Conservation (phyloP, 345 rosid species). For the Linum tenue region DNA sequence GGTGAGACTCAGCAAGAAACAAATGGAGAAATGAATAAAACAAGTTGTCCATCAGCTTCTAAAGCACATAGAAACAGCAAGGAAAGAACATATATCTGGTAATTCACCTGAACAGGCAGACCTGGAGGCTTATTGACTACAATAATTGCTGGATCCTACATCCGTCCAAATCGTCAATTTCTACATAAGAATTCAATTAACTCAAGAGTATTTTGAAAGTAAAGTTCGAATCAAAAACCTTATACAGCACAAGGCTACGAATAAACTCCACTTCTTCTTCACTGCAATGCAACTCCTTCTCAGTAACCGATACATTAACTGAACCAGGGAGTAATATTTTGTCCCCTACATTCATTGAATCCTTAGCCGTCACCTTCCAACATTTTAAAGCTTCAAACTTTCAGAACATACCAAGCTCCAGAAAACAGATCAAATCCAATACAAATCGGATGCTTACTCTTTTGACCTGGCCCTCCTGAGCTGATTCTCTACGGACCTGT, state of each 20-base stretch:
- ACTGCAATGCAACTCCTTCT: constrained; percentile 33
- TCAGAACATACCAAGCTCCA: not conserved
- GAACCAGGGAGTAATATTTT: constrained; percentile 59
- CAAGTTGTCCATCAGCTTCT: not conserved
- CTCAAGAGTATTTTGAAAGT: not conserved
- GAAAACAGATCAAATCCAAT: not conserved
- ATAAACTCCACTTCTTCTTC: constrained; percentile 60
- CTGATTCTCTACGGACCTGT: constrained; percentile 64
- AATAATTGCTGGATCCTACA: constrained; percentile 67
- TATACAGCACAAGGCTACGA: constrained; percentile 54
- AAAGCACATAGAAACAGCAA: not conserved
- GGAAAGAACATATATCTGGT: not conserved
- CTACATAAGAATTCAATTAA: constrained; percentile 1
- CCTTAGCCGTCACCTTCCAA: constrained; percentile 75
- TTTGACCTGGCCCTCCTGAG: constrained; percentile 34
- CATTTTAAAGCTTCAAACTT: not conserved
- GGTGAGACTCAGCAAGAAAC: not conserved
- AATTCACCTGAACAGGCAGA: constrained; percentile 80
- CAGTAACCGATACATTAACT: constrained; percentile 30
- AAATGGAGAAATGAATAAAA: not conserved
- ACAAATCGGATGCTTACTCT: constrained; percentile 34
- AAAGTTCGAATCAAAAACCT: constrained; percentile 36
- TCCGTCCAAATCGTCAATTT: constrained; percentile 13
- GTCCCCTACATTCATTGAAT: constrained; percentile 62
- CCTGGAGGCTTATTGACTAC: constrained; percentile 86